Evolutionary conservation across 106 monocot species (phyloP), one percentile per base, ranked within the genome.

Genomic region (Allium cepa): DNA sequence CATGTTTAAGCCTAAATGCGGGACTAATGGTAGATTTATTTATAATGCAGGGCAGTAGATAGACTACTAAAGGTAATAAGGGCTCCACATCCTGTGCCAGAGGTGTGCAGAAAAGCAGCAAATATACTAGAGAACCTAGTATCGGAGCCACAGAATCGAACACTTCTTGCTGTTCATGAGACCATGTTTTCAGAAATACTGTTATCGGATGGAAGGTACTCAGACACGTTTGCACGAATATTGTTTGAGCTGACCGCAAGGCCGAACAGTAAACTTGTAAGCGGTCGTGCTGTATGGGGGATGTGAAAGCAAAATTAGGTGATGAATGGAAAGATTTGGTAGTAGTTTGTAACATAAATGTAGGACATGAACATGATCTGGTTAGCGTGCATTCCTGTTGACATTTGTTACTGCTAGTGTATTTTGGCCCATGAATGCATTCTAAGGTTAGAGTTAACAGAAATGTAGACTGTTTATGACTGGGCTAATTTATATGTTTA

Each of bases 61-160:
- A 85, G 99, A 69, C 80, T 99, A 52, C 28, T 99, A 53, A 93
- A 85, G 81, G 46, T 99, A 18, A 79, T 99, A 10, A 93, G 53
- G 70, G 61, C 80, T 11, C 93, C 90, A 11, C 99, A 99, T 62
- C 87, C 90, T 0, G 93, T 99, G 13, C 92, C 93, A 4, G 99
- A 99, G 66, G 85, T 99, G 3, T 92, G 97, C 57, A 80, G 90
- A 70, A 99, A 93, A 70, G 84, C 82, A 4, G 84, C 87, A 6
- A 81, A 90, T 89, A 76, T 99, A 26, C 66, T 99, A 70, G 90
- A 99, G 78, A 93, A 81, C 72, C 74, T 93, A 50, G 99, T 83
- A n/a, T 83, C 90, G 1, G 99, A 99, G 64, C 92, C 99, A 50
- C 97, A 92, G 70, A 99, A 99, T 69, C 78, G 87, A 60, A 26